These are phyloP conservation scores for Paratinospora sagittata DNA, from an alignment of 164 flowering plant genomes.

Conservation along the genomic window DNA sequence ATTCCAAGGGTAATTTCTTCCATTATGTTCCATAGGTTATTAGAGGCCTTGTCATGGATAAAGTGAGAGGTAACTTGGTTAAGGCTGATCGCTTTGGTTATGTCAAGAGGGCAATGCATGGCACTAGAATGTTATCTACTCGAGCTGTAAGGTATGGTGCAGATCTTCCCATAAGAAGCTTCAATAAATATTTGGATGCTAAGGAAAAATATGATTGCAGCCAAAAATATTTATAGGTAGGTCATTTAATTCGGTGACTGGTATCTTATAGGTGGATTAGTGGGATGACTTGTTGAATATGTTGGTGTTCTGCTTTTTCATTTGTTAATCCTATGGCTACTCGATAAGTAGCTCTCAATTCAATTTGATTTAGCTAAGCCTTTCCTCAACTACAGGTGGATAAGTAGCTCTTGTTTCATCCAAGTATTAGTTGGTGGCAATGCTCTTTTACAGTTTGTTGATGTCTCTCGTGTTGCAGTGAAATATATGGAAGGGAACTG, in stretches of 20 bases:
- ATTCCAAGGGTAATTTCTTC: slow-evolving; percentile 2
- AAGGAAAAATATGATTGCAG: background rate
- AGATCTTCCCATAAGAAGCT: background rate
- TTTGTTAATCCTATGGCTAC: background rate
- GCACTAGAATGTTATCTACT: slow-evolving; percentile 78
- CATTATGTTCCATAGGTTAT: slow-evolving; percentile 52
- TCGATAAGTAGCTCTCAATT: background rate
- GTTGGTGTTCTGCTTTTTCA: background rate
- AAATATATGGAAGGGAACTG: slow-evolving; percentile 93
- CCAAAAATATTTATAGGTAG: background rate
- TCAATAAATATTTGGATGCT: background rate
- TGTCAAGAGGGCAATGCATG: slow-evolving; percentile 96
- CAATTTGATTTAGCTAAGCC: too few species aligned
- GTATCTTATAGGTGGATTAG: background rate
- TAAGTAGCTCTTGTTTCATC: too few species aligned
- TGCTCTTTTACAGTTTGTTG: slow-evolving; percentile 22
- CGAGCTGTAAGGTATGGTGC: slow-evolving; percentile 68
- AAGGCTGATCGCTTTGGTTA: slow-evolving; percentile 98
- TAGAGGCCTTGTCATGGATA: slow-evolving; percentile 95
- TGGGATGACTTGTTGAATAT: background rate
- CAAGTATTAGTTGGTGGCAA: slow-evolving; percentile 6
- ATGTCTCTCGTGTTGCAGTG: slow-evolving; percentile 53
- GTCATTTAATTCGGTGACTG: background rate
- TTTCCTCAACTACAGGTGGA: too few species aligned
- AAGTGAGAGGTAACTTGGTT: slow-evolving; percentile 87